phyloP scores from a whole-genome alignment of 2,329 filamentous ascomycete species.

The Waltergamsia citrina region DNA sequence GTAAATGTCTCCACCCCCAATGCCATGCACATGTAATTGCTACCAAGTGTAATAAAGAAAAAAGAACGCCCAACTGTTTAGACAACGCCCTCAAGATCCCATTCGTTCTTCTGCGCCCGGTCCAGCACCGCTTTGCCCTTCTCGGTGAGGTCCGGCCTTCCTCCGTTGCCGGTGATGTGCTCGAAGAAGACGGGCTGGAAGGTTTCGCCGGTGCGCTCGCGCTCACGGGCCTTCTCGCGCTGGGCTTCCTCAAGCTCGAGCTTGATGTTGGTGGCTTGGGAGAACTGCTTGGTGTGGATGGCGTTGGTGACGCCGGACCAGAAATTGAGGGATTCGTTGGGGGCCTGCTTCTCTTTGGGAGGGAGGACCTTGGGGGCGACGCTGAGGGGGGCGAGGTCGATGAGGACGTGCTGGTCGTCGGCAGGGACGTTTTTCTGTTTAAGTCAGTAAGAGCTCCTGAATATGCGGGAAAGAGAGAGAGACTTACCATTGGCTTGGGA shows the following conservation, averaged over 20 bases:
- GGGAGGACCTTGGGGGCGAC: constrained; percentile 74
- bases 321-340: constrained; percentile 81
- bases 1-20: no score
- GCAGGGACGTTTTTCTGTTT: constrained; percentile 30
- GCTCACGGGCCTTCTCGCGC: constrained; percentile 71
- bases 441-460: neutral
- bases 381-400: constrained; percentile 77
- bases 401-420: constrained; percentile 63
- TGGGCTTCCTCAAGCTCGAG: constrained; percentile 87
- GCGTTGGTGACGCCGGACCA: constrained; percentile 85
- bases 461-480: constrained; percentile 3
- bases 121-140: constrained; percentile 41
- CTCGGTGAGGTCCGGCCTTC: constrained; percentile 44
- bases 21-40: no score
- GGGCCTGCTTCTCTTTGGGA: constrained; percentile 66
- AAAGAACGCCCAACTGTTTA: neutral
- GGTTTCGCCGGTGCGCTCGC: constrained; percentile 57
- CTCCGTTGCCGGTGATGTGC: constrained; percentile 43
- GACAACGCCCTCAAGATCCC: constrained; percentile 36
- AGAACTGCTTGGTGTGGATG: constrained; percentile 75
- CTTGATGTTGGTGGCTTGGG: constrained; percentile 77
- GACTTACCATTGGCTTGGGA: constrained; percentile 50
- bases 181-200: constrained; percentile 90
- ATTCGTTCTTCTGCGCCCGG: constrained; percentile 42
- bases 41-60: neutral